phyloP scores from a whole-genome alignment of 768 basidiomycete genomes.

The Asterophora lycoperdoides region DNA sequence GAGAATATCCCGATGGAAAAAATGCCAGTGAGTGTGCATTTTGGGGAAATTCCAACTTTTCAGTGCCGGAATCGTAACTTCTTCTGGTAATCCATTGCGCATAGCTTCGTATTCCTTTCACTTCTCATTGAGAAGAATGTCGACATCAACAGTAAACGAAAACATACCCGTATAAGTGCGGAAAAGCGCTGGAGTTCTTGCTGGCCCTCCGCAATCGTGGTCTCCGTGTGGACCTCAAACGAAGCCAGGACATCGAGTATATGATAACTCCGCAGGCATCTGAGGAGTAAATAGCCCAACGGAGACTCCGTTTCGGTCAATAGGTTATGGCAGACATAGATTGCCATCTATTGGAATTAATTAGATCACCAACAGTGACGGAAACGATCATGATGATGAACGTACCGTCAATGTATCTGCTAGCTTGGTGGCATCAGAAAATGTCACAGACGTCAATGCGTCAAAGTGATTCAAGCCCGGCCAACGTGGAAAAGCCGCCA shows the following conservation, averaged over 20 bases:
- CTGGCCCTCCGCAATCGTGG: conserved; percentile 24
- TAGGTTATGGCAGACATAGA: neutral
- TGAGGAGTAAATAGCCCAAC: conserved; percentile 18
- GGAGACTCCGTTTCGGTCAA: neutral
- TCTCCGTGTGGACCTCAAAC: conserved; percentile 27
- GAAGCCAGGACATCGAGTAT: conserved; percentile 17
- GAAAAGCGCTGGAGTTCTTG: conserved; percentile 16
- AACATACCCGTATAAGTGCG: conserved; percentile 19
- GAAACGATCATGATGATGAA: neutral
- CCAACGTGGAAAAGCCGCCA: neutral
- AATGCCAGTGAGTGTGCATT: conserved; percentile 28
- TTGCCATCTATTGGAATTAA: neutral
- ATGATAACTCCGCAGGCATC: conserved; percentile 19
- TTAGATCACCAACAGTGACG: no score
- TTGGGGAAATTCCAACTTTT: conserved; percentile 36
- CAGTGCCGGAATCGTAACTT: neutral
- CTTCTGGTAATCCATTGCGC: neutral
- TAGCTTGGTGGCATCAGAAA: neutral
- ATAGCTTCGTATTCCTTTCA: conserved; percentile 11
- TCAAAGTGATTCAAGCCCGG: neutral
- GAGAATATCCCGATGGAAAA: conserved; percentile 27
- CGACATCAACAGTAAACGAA: neutral
- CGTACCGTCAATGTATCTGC: neutral
- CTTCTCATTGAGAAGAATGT: neutral
- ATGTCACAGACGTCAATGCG: neutral